Evolutionary conservation across 768 basidiomycete species (phyloP).

Genomic region (Lentinus brumalis): DNA sequence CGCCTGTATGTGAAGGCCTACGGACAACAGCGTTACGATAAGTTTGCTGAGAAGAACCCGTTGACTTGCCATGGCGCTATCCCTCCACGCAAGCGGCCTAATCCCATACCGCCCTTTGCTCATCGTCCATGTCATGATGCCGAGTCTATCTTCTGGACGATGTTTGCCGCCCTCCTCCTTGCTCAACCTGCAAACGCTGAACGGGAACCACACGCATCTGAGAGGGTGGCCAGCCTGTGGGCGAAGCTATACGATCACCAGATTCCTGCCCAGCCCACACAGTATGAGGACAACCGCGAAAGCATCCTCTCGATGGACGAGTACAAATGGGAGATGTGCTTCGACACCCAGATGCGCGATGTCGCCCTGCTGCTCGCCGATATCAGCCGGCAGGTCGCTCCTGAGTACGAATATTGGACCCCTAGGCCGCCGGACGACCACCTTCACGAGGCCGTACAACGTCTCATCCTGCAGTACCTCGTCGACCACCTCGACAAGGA

Average conservation of each 20-base stretch:
- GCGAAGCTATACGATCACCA: background rate
- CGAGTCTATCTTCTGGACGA: slow-evolving; percentile 1
- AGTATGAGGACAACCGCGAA: background rate
- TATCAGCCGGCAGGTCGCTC: background rate
- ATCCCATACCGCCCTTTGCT: background rate
- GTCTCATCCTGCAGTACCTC: slow-evolving; percentile 5
- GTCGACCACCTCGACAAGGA: background rate
- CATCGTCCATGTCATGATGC: slow-evolving; percentile 2
- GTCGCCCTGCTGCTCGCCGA: background rate
- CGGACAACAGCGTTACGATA: background rate
- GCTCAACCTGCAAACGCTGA: background rate
- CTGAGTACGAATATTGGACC: background rate
- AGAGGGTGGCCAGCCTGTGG: background rate
- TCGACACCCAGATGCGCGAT: background rate
- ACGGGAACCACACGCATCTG: background rate
- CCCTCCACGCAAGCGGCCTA: background rate
- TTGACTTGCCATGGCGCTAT: background rate
- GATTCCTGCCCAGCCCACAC: background rate
- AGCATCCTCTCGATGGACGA: background rate
- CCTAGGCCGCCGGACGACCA: background rate
- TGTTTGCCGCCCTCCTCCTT: background rate
- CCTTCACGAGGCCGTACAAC: slow-evolving; percentile 9
- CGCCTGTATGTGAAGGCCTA: background rate
- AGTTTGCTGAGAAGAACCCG: background rate
- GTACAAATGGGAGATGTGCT: too few species aligned